These are phyloP conservation scores for Euphorbia tirucalli DNA, from an alignment of 345 rosid species.

Conservation along the genomic window DNA sequence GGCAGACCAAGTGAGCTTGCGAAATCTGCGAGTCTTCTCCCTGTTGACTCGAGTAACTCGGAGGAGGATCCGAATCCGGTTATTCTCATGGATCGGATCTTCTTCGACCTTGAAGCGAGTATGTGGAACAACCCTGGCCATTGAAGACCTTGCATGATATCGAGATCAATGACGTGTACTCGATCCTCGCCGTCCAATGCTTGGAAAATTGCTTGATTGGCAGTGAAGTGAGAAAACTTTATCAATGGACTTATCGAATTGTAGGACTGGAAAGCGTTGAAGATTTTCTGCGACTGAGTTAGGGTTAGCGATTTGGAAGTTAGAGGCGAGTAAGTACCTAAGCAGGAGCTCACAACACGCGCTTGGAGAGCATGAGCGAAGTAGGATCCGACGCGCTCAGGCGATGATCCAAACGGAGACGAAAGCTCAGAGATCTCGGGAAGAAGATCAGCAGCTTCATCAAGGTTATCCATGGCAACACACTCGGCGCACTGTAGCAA, in stretches of 20 bases:
- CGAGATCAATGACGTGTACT: slow-evolving; percentile 87
- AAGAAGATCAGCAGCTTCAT: slow-evolving; percentile 61
- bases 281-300: slow-evolving; percentile 62
- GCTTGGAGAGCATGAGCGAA: slow-evolving; percentile 79
- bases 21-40: slow-evolving; percentile 79
- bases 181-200: slow-evolving; percentile 78
- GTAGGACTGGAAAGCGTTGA: slow-evolving; percentile 78
- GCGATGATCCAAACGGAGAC: slow-evolving; percentile 88
- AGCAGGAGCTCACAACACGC: slow-evolving; percentile 77
- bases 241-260: slow-evolving; percentile 74
- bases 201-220: slow-evolving; percentile 89
- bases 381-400: slow-evolving; percentile 88
- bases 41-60: slow-evolving; percentile 78
- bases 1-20: slow-evolving; percentile 72
- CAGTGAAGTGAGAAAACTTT: slow-evolving; percentile 95
- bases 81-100: slow-evolving; percentile 69
- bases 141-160: slow-evolving; percentile 97
- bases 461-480: slow-evolving; percentile 75
- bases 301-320: slow-evolving; percentile 38
- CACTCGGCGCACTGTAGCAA: slow-evolving; percentile 89
- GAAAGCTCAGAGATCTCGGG: slow-evolving; percentile 75
- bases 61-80: slow-evolving; percentile 87
- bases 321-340: slow-evolving; percentile 51
- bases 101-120: slow-evolving; percentile 75
- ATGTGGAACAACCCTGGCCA: slow-evolving; percentile 99